Base-by-base conservation (phyloP, 495 filamentous ascomycete genomes). In the Chaetomium fimeti region DNA sequence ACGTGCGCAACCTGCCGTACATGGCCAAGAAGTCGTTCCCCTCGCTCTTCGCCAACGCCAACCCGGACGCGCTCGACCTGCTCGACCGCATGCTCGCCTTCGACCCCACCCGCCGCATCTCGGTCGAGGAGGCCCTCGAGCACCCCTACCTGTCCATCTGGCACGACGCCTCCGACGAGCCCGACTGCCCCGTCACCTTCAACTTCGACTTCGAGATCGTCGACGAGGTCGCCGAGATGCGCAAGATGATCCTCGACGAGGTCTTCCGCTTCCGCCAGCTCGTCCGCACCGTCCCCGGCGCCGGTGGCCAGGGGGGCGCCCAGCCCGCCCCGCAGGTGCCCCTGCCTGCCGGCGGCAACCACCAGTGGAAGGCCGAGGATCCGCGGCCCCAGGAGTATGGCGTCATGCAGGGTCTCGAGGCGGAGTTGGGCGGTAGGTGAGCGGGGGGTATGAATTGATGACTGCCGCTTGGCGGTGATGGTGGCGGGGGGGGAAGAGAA, bases 201-300 rank as follows among this genome's bases (percentile, higher is more conserved):
- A 92, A 98, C 82, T 98, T 98, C 82, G 89, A 91, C 77, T 98
- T 98, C 71, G 94, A 98, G 74, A 87, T 96, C 40, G 87, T 97
- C 22, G 93, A 98, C 25, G 93, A 97, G 48, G 91, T 98, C 43
- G 78, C 74, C 42, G 89, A 96, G 69, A 98, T 98, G 94, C 88
- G 92, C 69, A 87, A 89, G 79, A 97, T 98, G 94, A 98, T 98
- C 68, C 82, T 97, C 64, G 89, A 92, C 25, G 94, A 98, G 74
- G 95, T 98, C 12, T 78, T 86, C 66, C 82, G 85, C 61, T 98
- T 98, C 84, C 84, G 94, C 72, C 71, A 84, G 62, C 69, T 76
- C 25, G 94, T 98, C 40, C 83, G 94, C 32, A 82, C 84, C 42
- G 88, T 85, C 65, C 89, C 82, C 3, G 79, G 79, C 53, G 59